A percentile compares a stretch with the other conserved stretches of the same genome.
Evolutionary conservation across 805 yeast genomes (phyloP).

Genomic region (Yamadazyma philogaea): DNA sequence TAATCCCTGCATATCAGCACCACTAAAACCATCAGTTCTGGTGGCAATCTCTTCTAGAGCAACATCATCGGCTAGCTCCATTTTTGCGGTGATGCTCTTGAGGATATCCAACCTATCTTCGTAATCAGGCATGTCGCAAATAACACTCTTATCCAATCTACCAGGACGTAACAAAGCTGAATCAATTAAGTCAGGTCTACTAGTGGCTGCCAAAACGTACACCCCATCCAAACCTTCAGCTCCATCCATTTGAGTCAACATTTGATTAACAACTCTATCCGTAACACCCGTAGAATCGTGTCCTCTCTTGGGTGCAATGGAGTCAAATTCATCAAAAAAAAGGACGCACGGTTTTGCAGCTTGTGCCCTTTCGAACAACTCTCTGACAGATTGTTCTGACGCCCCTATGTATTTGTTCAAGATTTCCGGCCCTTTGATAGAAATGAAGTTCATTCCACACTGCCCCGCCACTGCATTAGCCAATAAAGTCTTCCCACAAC

Average conservation of each 20-base stretch:
- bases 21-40: conserved; percentile 74
- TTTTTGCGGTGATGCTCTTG: conserved; percentile 52
- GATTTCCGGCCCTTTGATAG: conserved; percentile 94
- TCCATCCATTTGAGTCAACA: conserved; percentile 98
- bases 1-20: conserved; percentile 92
- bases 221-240: conserved; percentile 98
- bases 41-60: conserved; percentile 53
- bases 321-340: conserved; percentile 94
- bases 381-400: conserved; percentile 91
- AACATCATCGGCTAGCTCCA: conserved; percentile 53
- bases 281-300: conserved; percentile 98
- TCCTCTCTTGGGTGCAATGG: conserved; percentile 97
- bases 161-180: conserved; percentile 95
- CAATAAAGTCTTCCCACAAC: conserved; percentile 91
- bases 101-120: conserved; percentile 76
- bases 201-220: conserved; percentile 92
- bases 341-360: conserved; percentile 91
- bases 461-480: conserved; percentile 94
- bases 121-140: conserved; percentile 80
- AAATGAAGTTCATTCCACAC: conserved; percentile 89
- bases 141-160: conserved; percentile 84
- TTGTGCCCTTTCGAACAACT: conserved; percentile 88
- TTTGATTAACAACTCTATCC: conserved; percentile 94
- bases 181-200: conserved; percentile 93
- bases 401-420: conserved; percentile 96